A percentile compares a stretch with the other conserved stretches of the same genome.
These are phyloP conservation scores for Trichoderma oligosporum DNA, from an alignment of 2,329 filamentous ascomycete species.

Conservation along the genomic window DNA sequence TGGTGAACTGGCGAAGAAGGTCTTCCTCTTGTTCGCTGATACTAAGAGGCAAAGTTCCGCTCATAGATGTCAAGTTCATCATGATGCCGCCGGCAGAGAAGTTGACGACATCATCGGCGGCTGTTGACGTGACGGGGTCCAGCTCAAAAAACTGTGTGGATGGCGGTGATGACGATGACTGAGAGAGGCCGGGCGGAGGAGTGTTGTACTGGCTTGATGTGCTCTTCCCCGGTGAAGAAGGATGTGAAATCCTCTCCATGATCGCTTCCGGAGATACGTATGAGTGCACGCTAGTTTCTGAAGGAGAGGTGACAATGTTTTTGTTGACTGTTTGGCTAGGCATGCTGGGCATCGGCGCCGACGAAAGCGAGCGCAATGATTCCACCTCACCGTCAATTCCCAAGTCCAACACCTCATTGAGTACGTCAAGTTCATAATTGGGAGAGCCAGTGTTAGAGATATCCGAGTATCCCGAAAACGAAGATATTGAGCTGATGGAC, in stretches of 20 bases:
- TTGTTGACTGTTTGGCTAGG: slow-evolving; percentile 30
- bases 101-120: slow-evolving; percentile 31
- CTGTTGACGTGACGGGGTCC: slow-evolving; percentile 38
- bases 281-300: slow-evolving; percentile 35
- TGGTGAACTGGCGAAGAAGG: slow-evolving; percentile 41
- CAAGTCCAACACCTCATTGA: slow-evolving; percentile 49
- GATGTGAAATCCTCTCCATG: slow-evolving; percentile 38
- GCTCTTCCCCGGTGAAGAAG: slow-evolving; percentile 50
- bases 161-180: slow-evolving; percentile 57
- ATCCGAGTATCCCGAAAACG: slow-evolving; percentile 55
- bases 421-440: slow-evolving; percentile 43
- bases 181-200: slow-evolving; percentile 58
- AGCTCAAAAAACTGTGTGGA: slow-evolving; percentile 46
- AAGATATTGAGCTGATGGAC: slow-evolving; percentile 47
- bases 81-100: slow-evolving; percentile 33
- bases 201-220: slow-evolving; percentile 52
- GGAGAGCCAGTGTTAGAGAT: slow-evolving; percentile 55
- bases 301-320: slow-evolving; percentile 40
- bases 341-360: slow-evolving; percentile 41
- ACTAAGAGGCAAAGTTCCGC: slow-evolving; percentile 32
- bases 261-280: slow-evolving; percentile 49
- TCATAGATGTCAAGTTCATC: slow-evolving; percentile 33
- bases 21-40: slow-evolving; percentile 44
- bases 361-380: slow-evolving; percentile 41
- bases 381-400: slow-evolving; percentile 29